These are phyloP conservation scores for Boletus rubropictus DNA, from an alignment of 768 basidiomycete genomes.

Conservation along the genomic window DNA sequence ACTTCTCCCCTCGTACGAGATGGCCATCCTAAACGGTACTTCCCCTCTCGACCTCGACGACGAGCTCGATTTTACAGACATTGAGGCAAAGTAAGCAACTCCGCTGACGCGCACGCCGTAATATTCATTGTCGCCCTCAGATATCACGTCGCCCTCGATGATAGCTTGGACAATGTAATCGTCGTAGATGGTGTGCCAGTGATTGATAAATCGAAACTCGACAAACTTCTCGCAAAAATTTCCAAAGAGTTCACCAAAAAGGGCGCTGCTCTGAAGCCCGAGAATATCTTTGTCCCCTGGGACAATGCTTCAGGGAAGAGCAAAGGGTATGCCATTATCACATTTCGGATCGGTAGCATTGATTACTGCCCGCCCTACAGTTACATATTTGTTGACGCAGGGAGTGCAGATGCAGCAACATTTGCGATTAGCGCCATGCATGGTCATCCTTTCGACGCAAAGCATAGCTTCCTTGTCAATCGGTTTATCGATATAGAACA, in stretches of 20 bases:
- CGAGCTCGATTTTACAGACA: slow-evolving; percentile 82
- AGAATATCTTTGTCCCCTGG: slow-evolving; percentile 86
- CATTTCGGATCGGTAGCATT: background rate
- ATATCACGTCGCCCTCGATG: slow-evolving; percentile 79
- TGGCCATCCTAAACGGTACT: slow-evolving; percentile 40
- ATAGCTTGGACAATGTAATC: slow-evolving; percentile 84
- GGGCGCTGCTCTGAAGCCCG: slow-evolving; percentile 68
- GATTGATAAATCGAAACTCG: slow-evolving; percentile 81
- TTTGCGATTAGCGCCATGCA: slow-evolving; percentile 63
- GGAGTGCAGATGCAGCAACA: slow-evolving; percentile 61
- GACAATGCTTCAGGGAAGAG: slow-evolving; percentile 75
- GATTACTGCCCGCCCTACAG: slow-evolving; percentile 34
- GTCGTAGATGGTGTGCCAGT: slow-evolving; percentile 91
- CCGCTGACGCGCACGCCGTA: background rate
- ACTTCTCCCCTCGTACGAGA: slow-evolving; percentile 26
- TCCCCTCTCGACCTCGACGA: slow-evolving; percentile 41
- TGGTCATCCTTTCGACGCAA: slow-evolving; percentile 80
- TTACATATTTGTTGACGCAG: slow-evolving; percentile 78
- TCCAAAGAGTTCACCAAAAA: slow-evolving; percentile 80
- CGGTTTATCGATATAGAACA: slow-evolving; percentile 86
- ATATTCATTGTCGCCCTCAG: slow-evolving; percentile 37
- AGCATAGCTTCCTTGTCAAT: slow-evolving; percentile 79
- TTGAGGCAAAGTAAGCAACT: slow-evolving; percentile 69
- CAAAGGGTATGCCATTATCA: slow-evolving; percentile 66
- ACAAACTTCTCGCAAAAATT: slow-evolving; percentile 75